Evolutionary conservation across 2,329 filamentous ascomycete species (phyloP), one percentile per base, ranked within the genome.

Genomic region (Calonectria honghensis): DNA sequence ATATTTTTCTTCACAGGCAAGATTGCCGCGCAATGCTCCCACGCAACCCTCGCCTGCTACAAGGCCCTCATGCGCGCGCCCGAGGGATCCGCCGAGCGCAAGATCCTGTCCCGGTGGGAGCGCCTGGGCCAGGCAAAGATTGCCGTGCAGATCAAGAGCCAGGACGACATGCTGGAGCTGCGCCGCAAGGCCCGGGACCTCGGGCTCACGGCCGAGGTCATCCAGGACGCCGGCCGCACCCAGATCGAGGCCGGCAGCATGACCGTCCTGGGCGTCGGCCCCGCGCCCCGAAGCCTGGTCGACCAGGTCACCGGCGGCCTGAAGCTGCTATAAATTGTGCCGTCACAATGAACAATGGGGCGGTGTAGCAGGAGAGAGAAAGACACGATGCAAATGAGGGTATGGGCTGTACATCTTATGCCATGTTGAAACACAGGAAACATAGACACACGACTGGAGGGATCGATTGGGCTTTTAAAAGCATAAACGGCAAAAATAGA

Each of bases 1-100:
- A 20, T 61, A 35, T 68, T 20, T 7, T 18, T 35, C 20, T 31
- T 63, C 10, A 59, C 77, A 98, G 96, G 96, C 81, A 99, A 99
- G 90, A 98, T 98, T 81, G 97, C 95, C 72, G 97, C 97, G 10
- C 97, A 98, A 86, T 96, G 94, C 86, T 94, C 94, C 65, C 97
- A 98, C 86, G 97, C 97, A n/a, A 98, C 96, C 4, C 93, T 99
- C 72, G 96, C 96, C 70, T 98, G 96, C 91, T 99, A 98, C 92
- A 98, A 98, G 88, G 88, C 93, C 73, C 92, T 97, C 77, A 86
- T 92, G 72, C 86, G 88, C 70, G 87, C 91, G n/a, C 86, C 89
- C 68, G 86, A 90, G 51, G 85, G 87, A 48, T 89, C 89, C 31
- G 85, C 91, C 18, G 88, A 90, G 61, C 91, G 92, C 71, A 88